Evolutionary conservation across 2,329 filamentous ascomycete species (phyloP).

Genomic region (Phoma sp.): DNA sequence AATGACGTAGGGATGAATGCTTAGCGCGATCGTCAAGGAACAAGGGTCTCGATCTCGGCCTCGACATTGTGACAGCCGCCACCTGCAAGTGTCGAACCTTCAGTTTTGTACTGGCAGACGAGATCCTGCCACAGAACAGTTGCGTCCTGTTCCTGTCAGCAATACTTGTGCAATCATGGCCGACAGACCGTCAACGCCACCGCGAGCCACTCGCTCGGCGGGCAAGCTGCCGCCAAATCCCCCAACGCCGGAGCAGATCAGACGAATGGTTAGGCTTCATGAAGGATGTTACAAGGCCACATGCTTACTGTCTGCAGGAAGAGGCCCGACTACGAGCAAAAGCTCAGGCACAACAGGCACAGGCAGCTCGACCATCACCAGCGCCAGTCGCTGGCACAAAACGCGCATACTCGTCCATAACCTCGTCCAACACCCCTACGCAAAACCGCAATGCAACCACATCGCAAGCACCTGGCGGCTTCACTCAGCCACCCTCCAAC

Average conservation of each 20-base stretch:
- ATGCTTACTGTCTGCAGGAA: slow-evolving; percentile 63
- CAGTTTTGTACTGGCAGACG: too few relatives aligned
- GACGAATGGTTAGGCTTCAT: slow-evolving; percentile 57
- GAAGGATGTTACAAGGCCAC: background rate
- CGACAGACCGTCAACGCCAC: slow-evolving; percentile 56
- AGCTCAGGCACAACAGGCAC: slow-evolving; percentile 66
- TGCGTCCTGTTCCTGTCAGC: background rate
- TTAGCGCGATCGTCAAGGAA: slow-evolving; percentile 38
- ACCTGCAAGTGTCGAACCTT: slow-evolving; percentile 1
- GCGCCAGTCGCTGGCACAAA: slow-evolving; percentile 65
- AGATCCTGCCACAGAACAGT: background rate
- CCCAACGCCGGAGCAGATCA: slow-evolving; percentile 66
- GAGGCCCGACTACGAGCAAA: slow-evolving; percentile 87
- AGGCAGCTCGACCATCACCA: slow-evolving; percentile 31
- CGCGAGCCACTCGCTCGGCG: slow-evolving; percentile 47
- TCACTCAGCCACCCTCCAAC: slow-evolving; percentile 47
- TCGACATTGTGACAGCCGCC: slow-evolving; percentile 22
- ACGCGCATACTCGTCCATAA: slow-evolving; percentile 70
- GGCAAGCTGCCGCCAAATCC: slow-evolving; percentile 53
- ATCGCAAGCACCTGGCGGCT: slow-evolving; percentile 52
- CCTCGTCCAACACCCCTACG: slow-evolving; percentile 58
- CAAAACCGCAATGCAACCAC: slow-evolving; percentile 71
- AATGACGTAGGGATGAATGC: slow-evolving; percentile 23
- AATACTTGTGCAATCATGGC: slow-evolving; percentile 36
- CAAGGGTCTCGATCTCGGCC: slow-evolving; percentile 25